These are phyloP conservation scores for Hypocrella siamensis DNA, from an alignment of 2,329 filamentous ascomycete genomes.

Conservation along the genomic window DNA sequence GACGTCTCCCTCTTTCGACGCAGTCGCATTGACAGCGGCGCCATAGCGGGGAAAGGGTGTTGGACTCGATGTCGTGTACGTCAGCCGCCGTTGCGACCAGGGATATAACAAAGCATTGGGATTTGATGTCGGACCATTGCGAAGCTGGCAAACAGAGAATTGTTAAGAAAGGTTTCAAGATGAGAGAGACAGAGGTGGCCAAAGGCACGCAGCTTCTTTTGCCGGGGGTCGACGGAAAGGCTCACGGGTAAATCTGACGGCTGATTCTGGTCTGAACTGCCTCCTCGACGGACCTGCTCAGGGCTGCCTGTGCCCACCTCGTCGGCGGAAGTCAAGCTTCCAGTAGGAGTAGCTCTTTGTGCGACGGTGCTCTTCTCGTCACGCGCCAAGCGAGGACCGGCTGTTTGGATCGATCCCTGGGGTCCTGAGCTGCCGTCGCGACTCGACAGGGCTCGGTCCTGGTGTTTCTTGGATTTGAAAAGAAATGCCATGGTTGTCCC, in stretches of 20 bases:
- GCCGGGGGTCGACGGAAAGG: constrained; percentile 1
- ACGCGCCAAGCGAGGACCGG: constrained; percentile 26
- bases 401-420: constrained; percentile 32
- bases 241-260: constrained; percentile 26
- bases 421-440: constrained; percentile 35
- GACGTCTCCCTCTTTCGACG: constrained; percentile 92
- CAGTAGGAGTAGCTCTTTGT: constrained; percentile 56
- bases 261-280: constrained; percentile 31
- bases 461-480: constrained; percentile 69
- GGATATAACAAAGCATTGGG: constrained; percentile 77
- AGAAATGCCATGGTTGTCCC: constrained; percentile 57
- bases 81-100: constrained; percentile 83
- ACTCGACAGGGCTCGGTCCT: constrained; percentile 42
- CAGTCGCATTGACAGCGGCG: constrained; percentile 80
- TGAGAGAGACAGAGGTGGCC: too few relatives aligned
- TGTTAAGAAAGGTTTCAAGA: neutral
- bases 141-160: constrained; percentile 24
- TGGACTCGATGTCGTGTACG: constrained; percentile 65
- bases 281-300: constrained; percentile 44
- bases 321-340: constrained; percentile 59
- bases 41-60: constrained; percentile 95
- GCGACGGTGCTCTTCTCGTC: constrained; percentile 36
- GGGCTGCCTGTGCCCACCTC: constrained; percentile 43
- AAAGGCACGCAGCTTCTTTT: too few relatives aligned
- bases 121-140: constrained; percentile 37